A percentile compares a stretch with the other conserved stretches of the same genome.
Conservation (phyloP, 1,139 yeast species). For the Hansenula lynferdii region DNA sequence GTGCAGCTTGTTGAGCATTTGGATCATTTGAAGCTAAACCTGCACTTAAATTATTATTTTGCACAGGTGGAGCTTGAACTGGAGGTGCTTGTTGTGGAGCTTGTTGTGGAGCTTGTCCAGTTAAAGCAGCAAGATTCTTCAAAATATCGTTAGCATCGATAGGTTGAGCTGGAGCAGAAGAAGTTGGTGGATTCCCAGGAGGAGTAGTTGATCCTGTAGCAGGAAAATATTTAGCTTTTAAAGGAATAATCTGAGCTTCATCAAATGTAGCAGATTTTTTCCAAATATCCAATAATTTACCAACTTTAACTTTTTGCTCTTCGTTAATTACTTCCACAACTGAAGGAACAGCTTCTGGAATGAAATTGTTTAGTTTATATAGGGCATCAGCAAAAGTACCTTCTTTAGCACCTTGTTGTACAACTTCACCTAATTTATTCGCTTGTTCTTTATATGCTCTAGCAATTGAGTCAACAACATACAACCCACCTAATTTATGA, state of each 20-base stretch:
- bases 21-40: constrained; percentile 23
- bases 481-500: constrained; percentile 86
- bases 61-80: no score
- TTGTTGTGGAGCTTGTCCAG: constrained; percentile 13
- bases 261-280: constrained; percentile 78
- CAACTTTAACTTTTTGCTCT: constrained; percentile 61
- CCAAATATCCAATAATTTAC: constrained; percentile 90
- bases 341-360: constrained; percentile 55
- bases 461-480: constrained; percentile 88
- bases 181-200: constrained; percentile 19
- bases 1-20: constrained; percentile 34
- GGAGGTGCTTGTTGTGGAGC: no score
- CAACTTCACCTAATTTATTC: constrained; percentile 42
- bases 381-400: constrained; percentile 80
- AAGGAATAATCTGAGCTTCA: constrained; percentile 45
- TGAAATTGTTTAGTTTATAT: constrained; percentile 50
- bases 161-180: constrained; percentile 21
- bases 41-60: constrained; percentile 7
- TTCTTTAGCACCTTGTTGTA: constrained; percentile 45
- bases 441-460: constrained; percentile 82
- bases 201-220: constrained; percentile 44
- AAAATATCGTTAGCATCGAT: constrained; percentile 55
- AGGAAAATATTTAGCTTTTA: constrained; percentile 54
- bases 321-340: constrained; percentile 50
- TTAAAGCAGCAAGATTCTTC: constrained; percentile 59